These are phyloP conservation scores for Ustulina deusta DNA, from an alignment of 2,329 filamentous ascomycete species.

Conservation along the genomic window DNA sequence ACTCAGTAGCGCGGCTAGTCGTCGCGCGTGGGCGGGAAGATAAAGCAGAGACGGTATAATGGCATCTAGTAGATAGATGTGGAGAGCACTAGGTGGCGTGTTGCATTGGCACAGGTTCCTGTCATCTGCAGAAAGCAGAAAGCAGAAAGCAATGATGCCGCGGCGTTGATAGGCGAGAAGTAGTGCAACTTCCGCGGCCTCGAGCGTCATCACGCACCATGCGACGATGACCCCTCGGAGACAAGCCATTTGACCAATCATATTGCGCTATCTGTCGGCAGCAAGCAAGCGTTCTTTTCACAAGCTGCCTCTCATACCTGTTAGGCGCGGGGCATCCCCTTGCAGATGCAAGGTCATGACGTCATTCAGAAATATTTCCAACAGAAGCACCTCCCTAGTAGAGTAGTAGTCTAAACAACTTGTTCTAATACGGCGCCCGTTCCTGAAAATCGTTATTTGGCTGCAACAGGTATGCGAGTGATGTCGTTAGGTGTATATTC, in stretches of 20 bases:
- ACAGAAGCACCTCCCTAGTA: no score
- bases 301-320: constrained; percentile 8
- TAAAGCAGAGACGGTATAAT: no score
- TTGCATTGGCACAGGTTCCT: constrained; percentile 1
- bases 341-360: constrained; percentile 27
- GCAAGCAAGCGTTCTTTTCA: constrained; percentile 6
- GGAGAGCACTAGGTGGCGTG: not conserved
- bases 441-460: constrained; percentile 31
- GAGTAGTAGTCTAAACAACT: not conserved
- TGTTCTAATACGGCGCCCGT: constrained; percentile 20
- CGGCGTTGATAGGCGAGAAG: constrained; percentile 21
- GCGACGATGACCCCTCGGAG: constrained; percentile 2
- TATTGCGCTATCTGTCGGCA: constrained; percentile 2
- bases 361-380: constrained; percentile 30
- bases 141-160: not conserved
- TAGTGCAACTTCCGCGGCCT: constrained; percentile 3
- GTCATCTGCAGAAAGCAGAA: constrained; percentile 7
- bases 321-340: constrained; percentile 24
- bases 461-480: not conserved
- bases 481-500: not conserved
- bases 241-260: constrained; percentile 13
- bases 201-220: constrained; percentile 27
- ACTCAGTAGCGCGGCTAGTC: constrained; percentile 15
- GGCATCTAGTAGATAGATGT: not conserved
- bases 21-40: constrained; percentile 9